Base-by-base conservation (phyloP, 2,329 filamentous ascomycete genomes). In the Penicillium janthinellum region DNA sequence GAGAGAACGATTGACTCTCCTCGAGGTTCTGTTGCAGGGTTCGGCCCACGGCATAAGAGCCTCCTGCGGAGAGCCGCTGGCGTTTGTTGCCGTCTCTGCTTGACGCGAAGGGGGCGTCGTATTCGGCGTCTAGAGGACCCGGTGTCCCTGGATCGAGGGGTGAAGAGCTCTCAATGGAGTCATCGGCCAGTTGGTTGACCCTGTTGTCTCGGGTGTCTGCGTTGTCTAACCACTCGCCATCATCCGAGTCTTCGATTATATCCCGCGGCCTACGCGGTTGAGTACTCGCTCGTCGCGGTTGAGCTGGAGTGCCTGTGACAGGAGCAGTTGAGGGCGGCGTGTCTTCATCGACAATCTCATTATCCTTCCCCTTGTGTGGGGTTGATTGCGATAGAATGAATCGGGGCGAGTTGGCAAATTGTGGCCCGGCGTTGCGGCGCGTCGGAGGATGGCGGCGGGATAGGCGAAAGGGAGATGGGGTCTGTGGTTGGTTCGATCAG, bases 341-440 rank as follows among this genome's bases (percentile, higher is more conserved):
- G 38, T 69, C 63, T 4, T 62, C 65, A 34, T 71, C 69, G 41
- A 67, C 65, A 39, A 64, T 63, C 6, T 72, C 67, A 8, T 58
- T 62, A 34, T 60, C 47, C 5, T 54, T 58, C 1, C 49, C 20
- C 17, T 35, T 53, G 12, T 59, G 58, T 4, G 61, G 49, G 14
- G 60, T 60, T 5, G 56, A 62, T 45, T 73, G 71, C 0, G 72
- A 74, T 7, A 75, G 57, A 8, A 74, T 37, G 28, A 75, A 75
- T 4, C 72, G 72, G 31, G 71, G 73, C 1, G 72, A 73, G 5
- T 70, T 69, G 2, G 73, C 72, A 58, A 75, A 75, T 15, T 74
- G 72, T 14, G 72, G 64, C 17, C 70, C 67, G 39, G 66, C 63
- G 47, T 49, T 67, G 44, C 66, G 64, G 34, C 70, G 72, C 47